Conservation (phyloP, 164 flowering plant species). For the Platanus orientalis region DNA sequence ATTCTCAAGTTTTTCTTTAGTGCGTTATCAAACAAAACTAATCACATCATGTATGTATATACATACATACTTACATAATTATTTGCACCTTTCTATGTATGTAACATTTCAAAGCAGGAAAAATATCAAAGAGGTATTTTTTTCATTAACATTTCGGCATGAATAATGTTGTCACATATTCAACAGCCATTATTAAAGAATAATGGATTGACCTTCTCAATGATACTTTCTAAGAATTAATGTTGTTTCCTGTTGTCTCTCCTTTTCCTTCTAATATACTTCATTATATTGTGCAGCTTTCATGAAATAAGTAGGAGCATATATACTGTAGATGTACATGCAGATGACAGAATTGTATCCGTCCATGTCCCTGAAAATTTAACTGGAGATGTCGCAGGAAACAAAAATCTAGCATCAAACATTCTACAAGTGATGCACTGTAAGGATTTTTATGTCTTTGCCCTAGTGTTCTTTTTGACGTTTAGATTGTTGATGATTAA, state of each 20-base stretch:
- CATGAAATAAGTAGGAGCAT: constrained; percentile 46
- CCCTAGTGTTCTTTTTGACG: not conserved
- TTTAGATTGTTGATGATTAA: not conserved
- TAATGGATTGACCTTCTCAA: not conserved
- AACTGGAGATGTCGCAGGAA: constrained; percentile 88
- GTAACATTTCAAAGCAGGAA: too few relatives aligned
- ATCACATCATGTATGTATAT: not conserved
- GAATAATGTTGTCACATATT: not conserved
- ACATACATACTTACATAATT: too few relatives aligned
- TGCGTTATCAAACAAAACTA: too few relatives aligned
- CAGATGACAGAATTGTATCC: constrained; percentile 37
- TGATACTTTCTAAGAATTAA: not conserved
- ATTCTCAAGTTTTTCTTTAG: not conserved
- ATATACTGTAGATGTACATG: constrained; percentile 47
- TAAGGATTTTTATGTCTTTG: constrained; percentile 34
- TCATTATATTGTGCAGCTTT: constrained; percentile 45
- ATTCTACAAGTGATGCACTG: constrained; percentile 76
- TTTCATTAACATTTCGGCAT: too few relatives aligned
- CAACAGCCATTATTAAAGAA: not conserved
- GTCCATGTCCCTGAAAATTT: constrained; percentile 70
- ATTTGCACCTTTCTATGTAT: too few relatives aligned
- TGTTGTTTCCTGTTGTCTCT: not conserved
- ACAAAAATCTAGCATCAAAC: constrained; percentile 73
- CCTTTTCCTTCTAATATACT: too few relatives aligned
- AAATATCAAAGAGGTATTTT: not conserved